A percentile compares a stretch with the other conserved stretches of the same genome.
phyloP scores from a whole-genome alignment of 352 stramenopile genomes.

The Proteromonas lacertae region DNA sequence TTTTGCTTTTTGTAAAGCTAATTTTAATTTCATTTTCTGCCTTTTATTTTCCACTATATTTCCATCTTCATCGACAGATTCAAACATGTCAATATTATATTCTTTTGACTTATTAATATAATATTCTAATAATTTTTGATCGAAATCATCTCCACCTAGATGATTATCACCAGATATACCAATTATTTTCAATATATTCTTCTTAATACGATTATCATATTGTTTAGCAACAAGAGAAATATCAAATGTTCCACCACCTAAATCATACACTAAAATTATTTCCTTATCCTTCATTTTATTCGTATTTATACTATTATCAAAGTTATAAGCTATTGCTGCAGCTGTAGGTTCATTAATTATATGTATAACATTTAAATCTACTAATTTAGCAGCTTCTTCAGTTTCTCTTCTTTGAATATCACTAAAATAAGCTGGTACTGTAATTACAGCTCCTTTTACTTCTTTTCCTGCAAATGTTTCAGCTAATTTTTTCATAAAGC shows the following conservation, averaged over 20 bases:
- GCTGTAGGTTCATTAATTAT: slow-evolving; percentile 28
- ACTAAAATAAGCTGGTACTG: slow-evolving; percentile 30
- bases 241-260: slow-evolving; percentile 52
- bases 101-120: no score
- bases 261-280: slow-evolving; percentile 40
- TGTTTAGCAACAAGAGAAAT: slow-evolving; percentile 27
- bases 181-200: slow-evolving; percentile 24
- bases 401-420: slow-evolving; percentile 20
- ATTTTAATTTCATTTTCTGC: no score
- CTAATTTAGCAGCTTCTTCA: slow-evolving; percentile 15
- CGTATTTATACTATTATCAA: slow-evolving; percentile 9
- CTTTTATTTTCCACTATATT: no score
- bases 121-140: no score
- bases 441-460: slow-evolving; percentile 23
- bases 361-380: slow-evolving; percentile 20
- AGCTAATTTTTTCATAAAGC: slow-evolving; percentile 3
- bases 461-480: slow-evolving; percentile 4
- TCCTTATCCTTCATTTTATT: no score
- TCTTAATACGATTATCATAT: no score
- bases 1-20: no score
- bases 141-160: slow-evolving; percentile 34
- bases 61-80: no score
- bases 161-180: slow-evolving; percentile 23
- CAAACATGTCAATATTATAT: no score
- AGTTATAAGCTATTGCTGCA: slow-evolving; percentile 30